A percentile compares a stretch with the other conserved stretches of the same genome.
These are phyloP conservation scores for Tardiomyces depauwii DNA, from an alignment of 1,139 yeast species.

Conservation along the genomic window DNA sequence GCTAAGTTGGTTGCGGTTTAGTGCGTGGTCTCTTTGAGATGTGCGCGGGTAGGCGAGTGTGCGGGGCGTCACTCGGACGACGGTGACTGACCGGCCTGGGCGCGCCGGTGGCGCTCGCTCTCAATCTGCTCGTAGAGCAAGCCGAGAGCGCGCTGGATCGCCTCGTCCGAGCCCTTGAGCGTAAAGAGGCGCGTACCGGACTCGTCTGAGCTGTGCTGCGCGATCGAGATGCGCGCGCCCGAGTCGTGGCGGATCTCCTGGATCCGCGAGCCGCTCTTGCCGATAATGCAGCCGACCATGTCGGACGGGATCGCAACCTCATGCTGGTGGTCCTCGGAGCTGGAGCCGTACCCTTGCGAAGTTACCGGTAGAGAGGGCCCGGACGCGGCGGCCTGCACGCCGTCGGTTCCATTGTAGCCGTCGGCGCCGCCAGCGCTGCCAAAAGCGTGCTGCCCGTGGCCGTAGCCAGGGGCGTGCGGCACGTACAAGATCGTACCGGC, in stretches of 20 bases:
- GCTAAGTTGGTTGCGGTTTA: too few species aligned
- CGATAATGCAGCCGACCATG: constrained; percentile 85
- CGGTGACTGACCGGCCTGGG: not conserved
- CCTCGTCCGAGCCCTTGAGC: constrained; percentile 51
- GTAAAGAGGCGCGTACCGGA: constrained; percentile 62
- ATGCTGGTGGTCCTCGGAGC: constrained; percentile 26
- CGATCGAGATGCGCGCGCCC: constrained; percentile 73
- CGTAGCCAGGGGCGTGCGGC: constrained; percentile 36
- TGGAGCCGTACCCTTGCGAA: not conserved
- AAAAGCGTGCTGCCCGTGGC: constrained; percentile 2
- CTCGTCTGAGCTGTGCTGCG: constrained; percentile 53
- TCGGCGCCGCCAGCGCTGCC: not conserved
- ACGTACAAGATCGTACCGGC: constrained; percentile 55
- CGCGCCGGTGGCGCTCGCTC: constrained; percentile 27
- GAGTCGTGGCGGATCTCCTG: constrained; percentile 75
- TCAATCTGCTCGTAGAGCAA: constrained; percentile 55
- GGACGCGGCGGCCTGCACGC: too few species aligned
- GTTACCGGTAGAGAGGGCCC: constrained; percentile 8
- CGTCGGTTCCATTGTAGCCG: too few species aligned
- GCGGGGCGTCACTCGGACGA: not conserved
- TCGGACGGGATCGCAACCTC: constrained; percentile 61
- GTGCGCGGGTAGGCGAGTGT: not conserved
- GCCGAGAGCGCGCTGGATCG: constrained; percentile 59
- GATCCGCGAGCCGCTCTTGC: constrained; percentile 76
- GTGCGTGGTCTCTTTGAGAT: not conserved